Conservation (phyloP, 2,329 filamentous ascomycete genomes). For the Phaeosphaeria sp. region DNA sequence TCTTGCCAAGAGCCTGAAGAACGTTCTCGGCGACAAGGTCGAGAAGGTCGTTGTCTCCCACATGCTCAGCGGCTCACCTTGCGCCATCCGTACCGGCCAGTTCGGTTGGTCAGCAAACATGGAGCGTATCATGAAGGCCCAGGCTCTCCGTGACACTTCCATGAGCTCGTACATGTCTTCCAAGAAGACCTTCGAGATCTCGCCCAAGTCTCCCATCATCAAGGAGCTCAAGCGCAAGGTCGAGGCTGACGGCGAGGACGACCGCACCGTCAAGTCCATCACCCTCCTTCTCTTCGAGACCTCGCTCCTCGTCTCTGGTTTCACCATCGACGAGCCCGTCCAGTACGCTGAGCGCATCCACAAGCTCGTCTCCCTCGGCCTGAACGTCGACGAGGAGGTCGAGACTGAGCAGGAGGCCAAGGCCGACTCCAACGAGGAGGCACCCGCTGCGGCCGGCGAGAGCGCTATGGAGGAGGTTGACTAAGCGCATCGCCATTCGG, state of each 20-base stretch:
- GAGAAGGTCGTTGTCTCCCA: slow-evolving; percentile 99
- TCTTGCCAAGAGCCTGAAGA: slow-evolving; percentile 97
- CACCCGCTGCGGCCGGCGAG: slow-evolving; percentile 74
- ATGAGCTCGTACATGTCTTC: slow-evolving; percentile 99
- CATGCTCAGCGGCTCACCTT: slow-evolving; percentile 94
- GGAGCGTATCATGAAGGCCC: slow-evolving; percentile 99
- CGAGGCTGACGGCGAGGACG: slow-evolving; percentile 94
- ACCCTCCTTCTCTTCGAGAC: slow-evolving; percentile 99
- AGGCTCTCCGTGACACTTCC: slow-evolving; percentile 98
- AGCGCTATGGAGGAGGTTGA: slow-evolving; percentile 99
- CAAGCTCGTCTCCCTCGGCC: slow-evolving; percentile 97
- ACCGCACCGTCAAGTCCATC: slow-evolving; percentile 99
- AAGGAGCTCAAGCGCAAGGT: slow-evolving; percentile 99
- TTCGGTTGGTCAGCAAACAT: slow-evolving; percentile 99
- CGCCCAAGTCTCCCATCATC: slow-evolving; percentile 96
- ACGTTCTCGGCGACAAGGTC: slow-evolving; percentile 98
- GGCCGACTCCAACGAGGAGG: slow-evolving; percentile 59
- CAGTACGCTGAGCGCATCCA: slow-evolving; percentile 99
- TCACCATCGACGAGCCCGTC: slow-evolving; percentile 99
- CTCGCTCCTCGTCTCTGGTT: slow-evolving; percentile 95
- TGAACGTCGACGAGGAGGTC: slow-evolving; percentile 95
- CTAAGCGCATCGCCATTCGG: slow-evolving; percentile 60
- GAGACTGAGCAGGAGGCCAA: slow-evolving; percentile 69
- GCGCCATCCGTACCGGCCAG: slow-evolving; percentile 98
- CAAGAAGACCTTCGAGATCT: slow-evolving; percentile 99